Evolutionary conservation across 805 yeast species (phyloP), one percentile per base, ranked within the genome.

Genomic region (Kluyveromyces starmeri): DNA sequence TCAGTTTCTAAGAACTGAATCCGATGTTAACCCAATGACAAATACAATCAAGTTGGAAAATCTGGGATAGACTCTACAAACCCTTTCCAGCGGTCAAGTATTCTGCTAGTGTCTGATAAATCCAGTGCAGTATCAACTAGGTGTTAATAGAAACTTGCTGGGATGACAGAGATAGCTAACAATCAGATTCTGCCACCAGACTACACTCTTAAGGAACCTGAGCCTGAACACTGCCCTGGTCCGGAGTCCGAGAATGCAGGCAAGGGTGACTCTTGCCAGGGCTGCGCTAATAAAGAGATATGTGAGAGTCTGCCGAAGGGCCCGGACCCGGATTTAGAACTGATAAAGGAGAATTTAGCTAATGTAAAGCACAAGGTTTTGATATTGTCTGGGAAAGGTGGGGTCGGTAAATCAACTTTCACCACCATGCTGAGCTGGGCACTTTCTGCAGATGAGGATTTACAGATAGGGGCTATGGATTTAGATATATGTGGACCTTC

Each of bases 171-270:
- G 18, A 34, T 39, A 15, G 35, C 35, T n/a, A 15, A 22, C 18
- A 20, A 14, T 27, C 18, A 23, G 20, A 34, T 46, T 10, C 26
- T 48, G 24, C 55, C 51, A 7, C 45, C 50, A 25, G 57, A 54
- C 21, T 51, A 51, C 36, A 46, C 45, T 21, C 37, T 71, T 17
- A 64, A 67, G 36, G 83, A 78, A 1, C 86, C 92, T 1, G 94
- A 81, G 50, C 97, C 98, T 1, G 96, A 86, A 53, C 97, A 92
- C 58, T 92, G 99, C 63, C 98, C 98, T 0, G 99, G 98, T 1
- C 95, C 97, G 2, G 96, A 89, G 53, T 80, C 94, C 2, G 96
- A 86, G 46, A 60, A 63, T 35, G 98, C 99, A 2, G 99, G 99
- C 6, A 75, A 81, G 48, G 88, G 84, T 3, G 95, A 84, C 51